These are phyloP conservation scores for Sungouiozyma intestinalis DNA, from an alignment of 805 yeast genomes.

Conservation along the genomic window DNA sequence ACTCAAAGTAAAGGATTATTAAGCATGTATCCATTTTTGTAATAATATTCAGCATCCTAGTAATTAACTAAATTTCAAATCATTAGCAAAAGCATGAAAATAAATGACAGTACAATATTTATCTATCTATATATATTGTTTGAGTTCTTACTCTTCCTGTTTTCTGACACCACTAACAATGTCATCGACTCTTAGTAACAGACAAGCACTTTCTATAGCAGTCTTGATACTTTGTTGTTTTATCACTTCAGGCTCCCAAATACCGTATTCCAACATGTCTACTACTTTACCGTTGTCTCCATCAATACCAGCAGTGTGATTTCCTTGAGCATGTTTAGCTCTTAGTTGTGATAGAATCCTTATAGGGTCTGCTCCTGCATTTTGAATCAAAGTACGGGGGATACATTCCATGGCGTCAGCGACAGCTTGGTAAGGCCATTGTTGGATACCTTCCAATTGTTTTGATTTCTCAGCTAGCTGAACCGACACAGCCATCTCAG, in stretches of 20 bases:
- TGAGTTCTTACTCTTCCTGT: constrained; percentile 18
- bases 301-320: constrained; percentile 78
- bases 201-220: constrained; percentile 94
- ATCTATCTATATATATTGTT: background rate
- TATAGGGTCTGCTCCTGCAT: constrained; percentile 95
- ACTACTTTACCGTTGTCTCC: constrained; percentile 92
- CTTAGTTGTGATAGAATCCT: constrained; percentile 81
- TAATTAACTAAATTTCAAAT: too few relatives aligned
- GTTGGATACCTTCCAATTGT: constrained; percentile 85
- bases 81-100: too few relatives aligned
- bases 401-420: constrained; percentile 98
- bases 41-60: background rate
- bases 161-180: constrained; percentile 92
- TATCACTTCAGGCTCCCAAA: constrained; percentile 99
- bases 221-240: constrained; percentile 95
- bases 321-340: constrained; percentile 93
- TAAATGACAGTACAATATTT: background rate
- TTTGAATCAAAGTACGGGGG: constrained; percentile 94
- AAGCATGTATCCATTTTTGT: background rate
- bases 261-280: constrained; percentile 91
- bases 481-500: constrained; percentile 96
- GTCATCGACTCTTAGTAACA: constrained; percentile 91
- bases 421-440: constrained; percentile 98
- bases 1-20: background rate
- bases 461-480: constrained; percentile 83